Evolutionary conservation across 2,329 filamentous ascomycete genomes (phyloP), one percentile per base, ranked within the genome.

Genomic region (Ambrosiella xylebori): DNA sequence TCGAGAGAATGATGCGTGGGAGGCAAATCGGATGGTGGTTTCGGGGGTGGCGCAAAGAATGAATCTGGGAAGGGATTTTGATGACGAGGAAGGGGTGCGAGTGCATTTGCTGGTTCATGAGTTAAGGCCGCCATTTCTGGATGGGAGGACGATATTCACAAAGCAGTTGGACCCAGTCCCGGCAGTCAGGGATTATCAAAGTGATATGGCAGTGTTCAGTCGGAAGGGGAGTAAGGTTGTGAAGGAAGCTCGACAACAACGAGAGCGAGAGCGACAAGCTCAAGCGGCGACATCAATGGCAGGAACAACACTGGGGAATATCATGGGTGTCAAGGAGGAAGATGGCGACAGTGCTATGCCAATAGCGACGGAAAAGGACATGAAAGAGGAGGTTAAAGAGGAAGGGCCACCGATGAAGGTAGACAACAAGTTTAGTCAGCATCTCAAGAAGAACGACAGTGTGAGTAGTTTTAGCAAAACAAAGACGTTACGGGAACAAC

Each of bases 121-220:
- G 65, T 76, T 98, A 41, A 86, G 88, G 62, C 93, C 93, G 8
- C 94, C 93, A 0, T 98, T 98, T 66, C 73, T 98, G 53, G 91
- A 98, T 71, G 93, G 93, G 27, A 83, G 89, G 64, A 97, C 85
- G 17, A 86, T 98, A 59, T 98, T 98, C 68, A 98, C 93, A 2
- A 97, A 96, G 70, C 94, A 98, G 69, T 70, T 97, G 19, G 93
- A 98, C 60, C 94, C 93, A 0, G 86, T 98, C 0, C 88, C 91
- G 0, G 94, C 93, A 0, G 87, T 98, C 12, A 80, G 86, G 56
- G 93, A 98, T 68, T 84, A 86, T 35, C 91, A 97, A 70, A 98
- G 94, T 67, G 93, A 98, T 66, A 95, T 98, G 93, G 93, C 93
- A 1, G 90, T 98, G 1, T 97, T 97, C 65, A 95, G 89, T 71